Percentiles rank a stretch among this genome's conserved stretches.
phyloP scores from a whole-genome alignment of 352 stramenopile genomes.

The Globisporangium ultimum region DNA sequence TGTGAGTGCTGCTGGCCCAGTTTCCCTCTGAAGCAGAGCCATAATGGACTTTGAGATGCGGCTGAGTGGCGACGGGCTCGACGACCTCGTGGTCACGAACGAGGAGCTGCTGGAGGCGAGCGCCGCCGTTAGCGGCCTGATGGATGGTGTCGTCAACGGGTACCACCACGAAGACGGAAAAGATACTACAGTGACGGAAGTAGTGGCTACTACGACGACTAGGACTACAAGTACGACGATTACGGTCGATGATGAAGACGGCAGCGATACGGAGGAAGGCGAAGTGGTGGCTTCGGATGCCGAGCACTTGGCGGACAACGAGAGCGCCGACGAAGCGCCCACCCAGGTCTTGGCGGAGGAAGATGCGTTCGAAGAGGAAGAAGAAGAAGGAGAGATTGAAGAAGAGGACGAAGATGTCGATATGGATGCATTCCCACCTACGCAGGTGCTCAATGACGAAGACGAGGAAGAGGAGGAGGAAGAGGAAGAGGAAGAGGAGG shows the following conservation, averaged over 20 bases:
- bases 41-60: constrained; percentile 13
- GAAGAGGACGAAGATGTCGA: constrained; percentile 16
- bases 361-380: constrained; percentile 14
- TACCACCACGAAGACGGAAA: not conserved
- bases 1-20: too few species aligned
- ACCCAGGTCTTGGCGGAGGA: not conserved
- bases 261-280: constrained; percentile 21
- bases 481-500: constrained; percentile 10
- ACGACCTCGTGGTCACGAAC: constrained; percentile 11
- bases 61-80: constrained; percentile 7
- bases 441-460: constrained; percentile 12
- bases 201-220: constrained; percentile 2
- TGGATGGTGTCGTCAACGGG: not conserved
- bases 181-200: not conserved
- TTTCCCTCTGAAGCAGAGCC: not conserved
- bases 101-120: constrained; percentile 11
- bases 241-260: constrained; percentile 1
- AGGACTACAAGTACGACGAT: constrained; percentile 14
- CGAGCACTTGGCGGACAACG: constrained; percentile 32
- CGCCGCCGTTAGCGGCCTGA: constrained; percentile 3
- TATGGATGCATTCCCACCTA: constrained; percentile 5
- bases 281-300: constrained; percentile 23
- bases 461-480: constrained; percentile 5
- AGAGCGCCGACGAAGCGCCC: not conserved
- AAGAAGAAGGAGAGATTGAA: constrained; percentile 8